Conservation (phyloP, 2,329 filamentous ascomycete genomes). For the Aureobasidium vineae region DNA sequence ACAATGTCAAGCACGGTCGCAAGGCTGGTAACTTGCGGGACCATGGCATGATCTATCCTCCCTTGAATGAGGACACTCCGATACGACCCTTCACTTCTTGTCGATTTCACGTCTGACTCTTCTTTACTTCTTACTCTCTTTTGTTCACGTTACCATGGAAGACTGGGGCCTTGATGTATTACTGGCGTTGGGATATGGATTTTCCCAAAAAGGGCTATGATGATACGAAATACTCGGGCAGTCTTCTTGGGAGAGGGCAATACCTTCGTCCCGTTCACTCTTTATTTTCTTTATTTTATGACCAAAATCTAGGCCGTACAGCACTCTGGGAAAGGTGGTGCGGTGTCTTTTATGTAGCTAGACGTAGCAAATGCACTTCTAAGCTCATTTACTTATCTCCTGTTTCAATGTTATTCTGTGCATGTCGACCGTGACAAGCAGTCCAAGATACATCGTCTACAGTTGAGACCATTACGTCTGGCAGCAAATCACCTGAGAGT, state of each 20-base stretch:
- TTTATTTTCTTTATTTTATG: conserved; percentile 21
- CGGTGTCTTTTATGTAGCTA: conserved; percentile 20
- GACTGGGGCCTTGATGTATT: conserved; percentile 25
- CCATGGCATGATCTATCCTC: conserved; percentile 15
- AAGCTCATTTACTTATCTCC: neutral
- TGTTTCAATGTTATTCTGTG: neutral
- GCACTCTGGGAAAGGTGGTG: conserved; percentile 14
- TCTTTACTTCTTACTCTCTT: conserved; percentile 26
- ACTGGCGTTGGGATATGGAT: conserved; percentile 26
- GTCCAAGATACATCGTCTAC: neutral
- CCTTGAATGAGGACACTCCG: neutral
- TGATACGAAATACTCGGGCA: conserved; percentile 26
- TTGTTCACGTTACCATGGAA: conserved; percentile 25
- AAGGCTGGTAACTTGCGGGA: conserved; percentile 28
- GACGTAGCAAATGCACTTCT: conserved; percentile 20
- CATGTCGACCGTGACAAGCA: neutral
- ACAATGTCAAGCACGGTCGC: conserved; percentile 26
- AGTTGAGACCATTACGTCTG: too few species aligned
- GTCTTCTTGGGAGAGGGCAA: conserved; percentile 25
- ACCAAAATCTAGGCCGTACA: conserved; percentile 21
- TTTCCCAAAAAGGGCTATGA: conserved; percentile 20
- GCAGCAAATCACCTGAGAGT: neutral
- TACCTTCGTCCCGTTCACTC: conserved; percentile 25
- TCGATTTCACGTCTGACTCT: conserved; percentile 19
- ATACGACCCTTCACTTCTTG: conserved; percentile 27